A percentile compares a stretch with the other conserved stretches of the same genome.
Conservation (phyloP, 768 basidiomycete genomes). For the Cyclocybe cylindracea region DNA sequence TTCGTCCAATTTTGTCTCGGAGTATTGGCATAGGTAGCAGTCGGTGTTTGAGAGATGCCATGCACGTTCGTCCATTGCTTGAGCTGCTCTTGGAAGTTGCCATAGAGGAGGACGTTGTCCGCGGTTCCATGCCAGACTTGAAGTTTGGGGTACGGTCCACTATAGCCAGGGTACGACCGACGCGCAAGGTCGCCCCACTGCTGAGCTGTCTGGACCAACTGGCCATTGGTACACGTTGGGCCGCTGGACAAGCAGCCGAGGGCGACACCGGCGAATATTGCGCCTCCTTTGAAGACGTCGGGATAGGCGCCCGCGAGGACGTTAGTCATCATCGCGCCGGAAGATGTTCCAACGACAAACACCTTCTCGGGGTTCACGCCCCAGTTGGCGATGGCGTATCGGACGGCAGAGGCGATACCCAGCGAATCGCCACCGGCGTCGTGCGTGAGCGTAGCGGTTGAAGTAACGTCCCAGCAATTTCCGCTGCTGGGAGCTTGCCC, state of each 20-base stretch:
- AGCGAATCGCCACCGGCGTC: slow-evolving; percentile 57
- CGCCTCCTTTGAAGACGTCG: slow-evolving; percentile 50
- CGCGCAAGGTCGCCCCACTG: slow-evolving; percentile 50
- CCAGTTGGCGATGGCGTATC: slow-evolving; percentile 49
- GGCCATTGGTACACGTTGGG: slow-evolving; percentile 45
- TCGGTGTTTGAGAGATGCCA: slow-evolving; percentile 41
- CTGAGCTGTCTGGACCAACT: slow-evolving; percentile 41
- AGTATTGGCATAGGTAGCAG: slow-evolving; percentile 37
- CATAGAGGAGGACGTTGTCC: slow-evolving; percentile 49
- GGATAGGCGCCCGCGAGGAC: slow-evolving; percentile 55
- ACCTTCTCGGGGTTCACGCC: slow-evolving; percentile 46
- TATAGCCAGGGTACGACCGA: slow-evolving; percentile 51
- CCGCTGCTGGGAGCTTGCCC: slow-evolving; percentile 35
- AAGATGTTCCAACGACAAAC: slow-evolving; percentile 52
- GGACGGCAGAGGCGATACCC: slow-evolving; percentile 45
- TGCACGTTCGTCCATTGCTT: slow-evolving; percentile 62
- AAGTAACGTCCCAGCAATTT: slow-evolving; percentile 54
- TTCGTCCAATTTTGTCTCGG: slow-evolving; percentile 48
- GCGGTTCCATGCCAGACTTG: slow-evolving; percentile 62
- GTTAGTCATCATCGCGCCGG: slow-evolving; percentile 64
- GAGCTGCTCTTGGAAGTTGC: slow-evolving; percentile 54
- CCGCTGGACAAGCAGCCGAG: slow-evolving; percentile 50
- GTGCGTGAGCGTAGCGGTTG: slow-evolving; percentile 51
- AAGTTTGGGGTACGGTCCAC: slow-evolving; percentile 52
- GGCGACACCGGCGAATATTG: slow-evolving; percentile 52